phyloP scores from a whole-genome alignment of 495 filamentous ascomycete genomes.

The Xylaria cubensis region DNA sequence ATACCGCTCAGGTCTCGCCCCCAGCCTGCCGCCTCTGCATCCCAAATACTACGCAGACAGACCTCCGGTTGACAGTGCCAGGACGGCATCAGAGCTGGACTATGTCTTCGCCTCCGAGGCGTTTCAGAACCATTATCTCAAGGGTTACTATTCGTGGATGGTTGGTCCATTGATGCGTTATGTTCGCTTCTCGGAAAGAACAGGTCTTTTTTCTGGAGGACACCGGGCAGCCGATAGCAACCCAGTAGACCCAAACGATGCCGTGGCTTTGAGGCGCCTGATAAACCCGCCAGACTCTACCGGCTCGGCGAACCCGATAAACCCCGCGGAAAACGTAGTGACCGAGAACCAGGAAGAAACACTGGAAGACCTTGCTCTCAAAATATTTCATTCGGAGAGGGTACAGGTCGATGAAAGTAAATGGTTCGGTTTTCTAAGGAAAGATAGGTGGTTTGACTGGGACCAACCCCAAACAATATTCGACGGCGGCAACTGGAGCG shows the following conservation, averaged over 20 bases:
- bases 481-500: not conserved
- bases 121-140: not conserved
- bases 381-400: not conserved
- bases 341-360: too few species aligned
- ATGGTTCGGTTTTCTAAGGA: slow-evolving; percentile 9
- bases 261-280: not conserved
- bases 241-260: not conserved
- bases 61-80: not conserved
- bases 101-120: not conserved
- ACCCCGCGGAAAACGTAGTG: not conserved
- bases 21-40: not conserved
- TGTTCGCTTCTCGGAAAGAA: slow-evolving; percentile 6
- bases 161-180: not conserved
- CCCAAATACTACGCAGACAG: slow-evolving; percentile 9
- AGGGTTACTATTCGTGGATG: not conserved
- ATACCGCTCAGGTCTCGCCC: slow-evolving; percentile 1
- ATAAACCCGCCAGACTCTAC: not conserved
- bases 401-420: slow-evolving; percentile 11
- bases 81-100: not conserved
- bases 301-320: not conserved
- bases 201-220: slow-evolving; percentile 5
- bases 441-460: slow-evolving; percentile 12
- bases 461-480: not conserved
- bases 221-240: not conserved
- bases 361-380: not conserved